Evolutionary conservation across 1,284 basidiomycete genomes (phyloP).

Genomic region (Papiliotrema nemorosa): DNA sequence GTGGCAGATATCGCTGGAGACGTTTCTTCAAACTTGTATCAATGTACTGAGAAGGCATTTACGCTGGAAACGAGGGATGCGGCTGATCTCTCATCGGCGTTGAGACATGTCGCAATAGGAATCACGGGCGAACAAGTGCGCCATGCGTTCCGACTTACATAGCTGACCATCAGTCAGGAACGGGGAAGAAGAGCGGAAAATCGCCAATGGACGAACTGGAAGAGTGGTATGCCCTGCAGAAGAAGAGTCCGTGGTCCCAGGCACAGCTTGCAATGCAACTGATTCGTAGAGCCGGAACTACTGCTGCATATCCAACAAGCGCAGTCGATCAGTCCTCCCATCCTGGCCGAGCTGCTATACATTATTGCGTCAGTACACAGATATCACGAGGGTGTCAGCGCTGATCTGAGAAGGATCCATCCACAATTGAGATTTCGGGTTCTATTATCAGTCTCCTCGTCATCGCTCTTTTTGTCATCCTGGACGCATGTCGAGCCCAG

Average conservation of each 20-base stretch:
- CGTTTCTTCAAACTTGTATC: slow-evolving; percentile 16
- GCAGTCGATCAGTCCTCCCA: slow-evolving; percentile 23
- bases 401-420: slow-evolving; percentile 19
- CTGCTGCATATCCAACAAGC: slow-evolving; percentile 38
- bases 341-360: slow-evolving; percentile 37
- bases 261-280: not conserved
- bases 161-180: slow-evolving; percentile 10
- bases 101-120: slow-evolving; percentile 25
- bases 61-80: slow-evolving; percentile 27
- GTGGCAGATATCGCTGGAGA: slow-evolving; percentile 11
- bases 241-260: slow-evolving; percentile 9
- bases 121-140: slow-evolving; percentile 33
- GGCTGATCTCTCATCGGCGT: slow-evolving; percentile 23
- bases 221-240: slow-evolving; percentile 23
- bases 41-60: slow-evolving; percentile 4
- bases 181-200: slow-evolving; percentile 27
- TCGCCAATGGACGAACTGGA: slow-evolving; percentile 39
- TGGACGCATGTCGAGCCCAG: slow-evolving; percentile 34
- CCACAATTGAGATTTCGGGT: slow-evolving; percentile 25
- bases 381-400: no score
- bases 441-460: slow-evolving; percentile 37
- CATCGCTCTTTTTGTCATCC: slow-evolving; percentile 23
- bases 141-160: not conserved
- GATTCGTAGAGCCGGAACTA: slow-evolving; percentile 1
- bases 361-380: slow-evolving; percentile 29